A percentile compares a stretch with the other conserved stretches of the same genome.
Evolutionary conservation across 2,329 filamentous ascomycete species (phyloP).

Genomic region (Ophiostoma sp.): DNA sequence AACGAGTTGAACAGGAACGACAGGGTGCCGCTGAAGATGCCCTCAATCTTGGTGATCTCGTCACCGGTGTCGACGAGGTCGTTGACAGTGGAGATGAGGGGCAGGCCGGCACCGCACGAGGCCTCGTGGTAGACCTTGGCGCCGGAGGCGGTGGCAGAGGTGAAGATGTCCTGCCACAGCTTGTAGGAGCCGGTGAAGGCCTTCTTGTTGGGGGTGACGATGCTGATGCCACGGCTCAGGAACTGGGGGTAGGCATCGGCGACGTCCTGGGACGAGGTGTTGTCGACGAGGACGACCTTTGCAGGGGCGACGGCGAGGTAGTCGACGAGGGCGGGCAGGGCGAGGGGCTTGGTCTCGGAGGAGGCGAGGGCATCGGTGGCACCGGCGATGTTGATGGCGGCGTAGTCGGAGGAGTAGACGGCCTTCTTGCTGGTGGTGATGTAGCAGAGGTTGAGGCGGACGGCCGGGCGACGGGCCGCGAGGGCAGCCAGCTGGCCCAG

Average conservation of each 20-base stretch:
- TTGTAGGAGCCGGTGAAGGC: conserved; percentile 78
- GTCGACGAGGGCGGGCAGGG: conserved; percentile 64
- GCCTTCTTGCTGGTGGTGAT: conserved; percentile 81
- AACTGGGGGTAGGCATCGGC: conserved; percentile 78
- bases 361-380: conserved; percentile 56
- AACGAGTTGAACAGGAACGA: conserved; percentile 98
- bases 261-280: conserved; percentile 85
- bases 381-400: conserved; percentile 44
- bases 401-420: conserved; percentile 68
- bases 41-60: conserved; percentile 85
- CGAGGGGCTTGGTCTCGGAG: conserved; percentile 60
- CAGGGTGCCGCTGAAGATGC: conserved; percentile 96
- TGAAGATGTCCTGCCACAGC: conserved; percentile 85
- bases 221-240: conserved; percentile 73
- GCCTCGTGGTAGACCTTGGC: conserved; percentile 93
- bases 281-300: conserved; percentile 83
- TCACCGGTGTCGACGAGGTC: conserved; percentile 95
- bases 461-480: conserved; percentile 59
- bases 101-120: conserved; percentile 86
- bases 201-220: conserved; percentile 98
- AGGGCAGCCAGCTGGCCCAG: conserved; percentile 71
- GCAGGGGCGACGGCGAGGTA: conserved; percentile 74
- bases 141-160: conserved; percentile 60
- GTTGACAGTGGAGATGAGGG: conserved; percentile 86
- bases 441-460: conserved; percentile 72